Percentiles rank a stretch among this genome's conserved stretches.
Evolutionary conservation across 495 filamentous ascomycete species (phyloP).

Genomic region (Copromyces sp.): DNA sequence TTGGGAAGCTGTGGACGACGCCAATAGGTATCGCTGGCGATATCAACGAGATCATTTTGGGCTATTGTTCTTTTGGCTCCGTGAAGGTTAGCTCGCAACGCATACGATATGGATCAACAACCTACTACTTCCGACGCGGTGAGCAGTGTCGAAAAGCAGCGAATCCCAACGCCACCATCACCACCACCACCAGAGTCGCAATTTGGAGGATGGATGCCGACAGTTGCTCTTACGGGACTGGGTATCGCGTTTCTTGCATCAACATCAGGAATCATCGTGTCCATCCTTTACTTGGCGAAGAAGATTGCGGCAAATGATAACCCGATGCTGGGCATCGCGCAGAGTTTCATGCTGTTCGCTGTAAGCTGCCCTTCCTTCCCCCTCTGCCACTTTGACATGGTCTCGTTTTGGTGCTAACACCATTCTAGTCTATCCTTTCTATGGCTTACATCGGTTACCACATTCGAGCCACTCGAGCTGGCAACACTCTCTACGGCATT

Average conservation of each 20-base stretch:
- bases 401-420: not conserved
- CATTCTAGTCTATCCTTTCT: constrained; percentile 6
- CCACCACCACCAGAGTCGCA: not conserved
- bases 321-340: constrained; percentile 2
- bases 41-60: not conserved
- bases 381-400: not conserved
- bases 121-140: not conserved
- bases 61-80: not conserved
- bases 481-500: constrained; percentile 3
- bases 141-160: not conserved
- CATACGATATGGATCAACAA: not conserved
- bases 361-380: constrained; percentile 2
- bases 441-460: constrained; percentile 10
- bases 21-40: not conserved
- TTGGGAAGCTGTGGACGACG: not conserved
- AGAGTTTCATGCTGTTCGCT: constrained; percentile 11
- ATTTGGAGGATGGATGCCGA: not conserved
- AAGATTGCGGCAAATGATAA: not conserved
- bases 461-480: constrained; percentile 4
- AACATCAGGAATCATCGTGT: not conserved
- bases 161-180: not conserved
- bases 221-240: not conserved
- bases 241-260: not conserved
- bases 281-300: not conserved
- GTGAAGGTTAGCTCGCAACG: not conserved